phyloP scores from a whole-genome alignment of 148 eudicot genomes.

The Silene latifolia region DNA sequence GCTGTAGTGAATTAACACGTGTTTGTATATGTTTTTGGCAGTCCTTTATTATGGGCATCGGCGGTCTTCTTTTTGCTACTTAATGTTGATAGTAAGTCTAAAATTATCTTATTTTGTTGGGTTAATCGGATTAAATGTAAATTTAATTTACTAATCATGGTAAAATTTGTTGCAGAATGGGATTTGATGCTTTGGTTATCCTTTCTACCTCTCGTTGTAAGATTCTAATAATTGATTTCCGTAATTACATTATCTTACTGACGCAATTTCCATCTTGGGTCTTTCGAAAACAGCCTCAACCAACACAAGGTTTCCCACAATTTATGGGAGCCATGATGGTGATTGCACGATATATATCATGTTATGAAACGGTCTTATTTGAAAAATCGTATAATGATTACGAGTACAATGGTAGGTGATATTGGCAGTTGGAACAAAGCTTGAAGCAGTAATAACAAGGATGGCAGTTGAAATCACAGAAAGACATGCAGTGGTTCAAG shows the following conservation, averaged over 20 bases:
- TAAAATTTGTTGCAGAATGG: conserved; percentile 45
- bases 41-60: conserved; percentile 78
- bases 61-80: conserved; percentile 66
- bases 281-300: no score
- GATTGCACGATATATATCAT: neutral
- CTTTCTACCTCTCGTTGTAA: conserved; percentile 70
- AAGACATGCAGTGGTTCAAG: conserved; percentile 87
- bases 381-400: neutral
- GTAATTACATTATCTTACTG: neutral
- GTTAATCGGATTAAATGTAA: no score
- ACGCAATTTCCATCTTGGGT: no score
- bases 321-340: no score
- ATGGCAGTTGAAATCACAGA: conserved; percentile 94
- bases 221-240: conserved; percentile 6
- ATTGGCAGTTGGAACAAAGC: conserved; percentile 83
- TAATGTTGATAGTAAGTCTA: conserved; percentile 59
- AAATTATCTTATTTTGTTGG: neutral
- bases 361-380: neutral
- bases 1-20: neutral
- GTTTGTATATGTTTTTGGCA: conserved; percentile 26
- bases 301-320: no score
- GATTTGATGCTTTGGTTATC: conserved; percentile 56
- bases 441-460: conserved; percentile 70
- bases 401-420: conserved; percentile 39
- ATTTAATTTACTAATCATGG: neutral